Percentiles rank a stretch among this genome's conserved stretches.
phyloP scores from a whole-genome alignment of 768 basidiomycete genomes.

The Psilocybe sp. region DNA sequence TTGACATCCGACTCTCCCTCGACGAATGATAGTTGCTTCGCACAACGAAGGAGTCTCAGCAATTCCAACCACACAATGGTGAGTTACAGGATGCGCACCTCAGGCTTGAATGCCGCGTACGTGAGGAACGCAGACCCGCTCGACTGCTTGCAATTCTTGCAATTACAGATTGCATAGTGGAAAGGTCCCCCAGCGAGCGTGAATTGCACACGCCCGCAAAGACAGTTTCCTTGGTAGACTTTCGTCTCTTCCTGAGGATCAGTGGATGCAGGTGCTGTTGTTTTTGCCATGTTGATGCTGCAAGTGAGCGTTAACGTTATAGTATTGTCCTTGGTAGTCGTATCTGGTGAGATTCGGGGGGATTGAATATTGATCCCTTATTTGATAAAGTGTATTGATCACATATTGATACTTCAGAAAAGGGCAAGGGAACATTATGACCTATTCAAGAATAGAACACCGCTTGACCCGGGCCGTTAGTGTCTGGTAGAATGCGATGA shows the following conservation, averaged over 20 bases:
- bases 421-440: no score
- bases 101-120: constrained; percentile 25
- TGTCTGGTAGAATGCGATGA: no score
- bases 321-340: no score
- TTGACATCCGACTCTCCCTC: constrained; percentile 21
- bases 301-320: no score
- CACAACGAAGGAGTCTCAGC: neutral
- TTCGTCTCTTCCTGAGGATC: neutral
- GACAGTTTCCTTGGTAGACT: constrained; percentile 22
- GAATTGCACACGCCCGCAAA: constrained; percentile 26
- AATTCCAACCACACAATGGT: neutral
- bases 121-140: constrained; percentile 30
- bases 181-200: constrained; percentile 26
- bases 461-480: no score
- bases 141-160: constrained; percentile 29
- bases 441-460: neutral
- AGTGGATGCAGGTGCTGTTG: neutral
- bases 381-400: neutral
- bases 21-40: constrained; percentile 21
- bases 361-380: neutral
- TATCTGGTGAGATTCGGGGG: no score
- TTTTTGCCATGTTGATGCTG: no score
- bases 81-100: constrained; percentile 13
- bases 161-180: constrained; percentile 29
- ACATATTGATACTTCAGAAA: neutral